A percentile compares a stretch with the other conserved stretches of the same genome.
Conservation (phyloP, 164 flowering plant genomes). For the Vitis rupestris region DNA sequence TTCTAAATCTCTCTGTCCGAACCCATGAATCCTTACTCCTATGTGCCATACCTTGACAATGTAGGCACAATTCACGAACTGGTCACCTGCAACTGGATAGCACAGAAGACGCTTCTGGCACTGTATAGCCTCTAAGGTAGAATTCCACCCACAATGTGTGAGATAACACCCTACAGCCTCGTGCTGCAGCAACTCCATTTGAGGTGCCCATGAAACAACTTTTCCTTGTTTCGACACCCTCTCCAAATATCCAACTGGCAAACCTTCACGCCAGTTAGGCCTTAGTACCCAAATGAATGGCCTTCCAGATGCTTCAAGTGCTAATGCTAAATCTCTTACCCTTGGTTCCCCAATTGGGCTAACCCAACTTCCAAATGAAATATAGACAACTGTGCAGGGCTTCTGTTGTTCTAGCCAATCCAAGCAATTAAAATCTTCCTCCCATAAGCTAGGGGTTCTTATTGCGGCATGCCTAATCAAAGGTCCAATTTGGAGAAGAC, state of each 20-base stretch:
- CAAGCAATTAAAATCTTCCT: conserved; percentile 67
- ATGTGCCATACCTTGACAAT: conserved; percentile 62
- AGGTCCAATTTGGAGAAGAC: conserved; percentile 43
- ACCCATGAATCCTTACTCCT: conserved; percentile 42
- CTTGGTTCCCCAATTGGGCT: conserved; percentile 53
- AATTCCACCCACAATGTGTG: conserved; percentile 93
- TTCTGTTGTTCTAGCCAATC: conserved; percentile 61
- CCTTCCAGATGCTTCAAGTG: conserved; percentile 40
- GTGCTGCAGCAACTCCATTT: conserved; percentile 54
- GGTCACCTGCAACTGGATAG: conserved; percentile 80
- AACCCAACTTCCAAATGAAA: conserved; percentile 88
- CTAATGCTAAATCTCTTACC: conserved; percentile 42
- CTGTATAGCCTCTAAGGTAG: conserved; percentile 70
- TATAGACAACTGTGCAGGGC: conserved; percentile 50
- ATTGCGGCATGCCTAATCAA: conserved; percentile 21
- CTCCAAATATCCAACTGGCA: conserved; percentile 45
- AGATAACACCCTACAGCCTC: conserved; percentile 59
- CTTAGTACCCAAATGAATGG: conserved; percentile 77
- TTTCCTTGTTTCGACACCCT: conserved; percentile 41
- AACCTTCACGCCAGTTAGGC: conserved; percentile 45
- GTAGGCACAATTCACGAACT: conserved; percentile 59
- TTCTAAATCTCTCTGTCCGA: conserved; percentile 36
- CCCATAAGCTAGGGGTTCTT: conserved; percentile 53
- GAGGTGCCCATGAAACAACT: conserved; percentile 83
- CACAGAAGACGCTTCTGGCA: conserved; percentile 52